Conservation (phyloP, 2,329 filamentous ascomycete genomes). For the Leptographium galeiforme region DNA sequence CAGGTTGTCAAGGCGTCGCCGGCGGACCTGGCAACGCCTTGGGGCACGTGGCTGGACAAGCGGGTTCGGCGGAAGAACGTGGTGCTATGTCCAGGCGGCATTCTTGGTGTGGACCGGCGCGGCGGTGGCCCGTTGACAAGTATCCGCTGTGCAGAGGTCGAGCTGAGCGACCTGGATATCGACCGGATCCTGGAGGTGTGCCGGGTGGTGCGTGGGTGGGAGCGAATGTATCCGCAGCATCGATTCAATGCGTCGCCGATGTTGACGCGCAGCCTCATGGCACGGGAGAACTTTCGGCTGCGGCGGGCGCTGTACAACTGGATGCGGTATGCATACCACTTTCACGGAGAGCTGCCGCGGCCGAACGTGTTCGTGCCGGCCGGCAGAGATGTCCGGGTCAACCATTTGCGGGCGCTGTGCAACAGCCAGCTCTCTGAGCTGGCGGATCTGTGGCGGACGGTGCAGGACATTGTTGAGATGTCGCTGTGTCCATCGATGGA, state of each 20-base stretch:
- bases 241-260: slow-evolving; percentile 28
- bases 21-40: slow-evolving; percentile 19
- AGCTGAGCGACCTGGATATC: slow-evolving; percentile 15
- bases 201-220: slow-evolving; percentile 24
- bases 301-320: slow-evolving; percentile 37
- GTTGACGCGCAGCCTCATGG: slow-evolving; percentile 26
- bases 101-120: slow-evolving; percentile 3
- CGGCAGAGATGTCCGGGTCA: slow-evolving; percentile 23
- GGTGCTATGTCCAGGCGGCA: slow-evolving; percentile 10
- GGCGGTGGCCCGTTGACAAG: not conserved
- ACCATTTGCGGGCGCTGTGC: slow-evolving; percentile 29
- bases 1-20: slow-evolving; percentile 30
- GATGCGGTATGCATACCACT: slow-evolving; percentile 41
- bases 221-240: slow-evolving; percentile 22
- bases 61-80: slow-evolving; percentile 23
- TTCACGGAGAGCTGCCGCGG: slow-evolving; percentile 29
- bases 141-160: slow-evolving; percentile 4
- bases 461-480: slow-evolving; percentile 29
- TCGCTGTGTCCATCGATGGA: slow-evolving; percentile 33
- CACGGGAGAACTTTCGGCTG: slow-evolving; percentile 30
- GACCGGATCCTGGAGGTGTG: slow-evolving; percentile 18
- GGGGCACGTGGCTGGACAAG: slow-evolving; percentile 24
- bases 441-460: slow-evolving; percentile 29
- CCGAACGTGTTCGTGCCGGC: slow-evolving; percentile 10
- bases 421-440: slow-evolving; percentile 31